A percentile compares a stretch with the other conserved stretches of the same genome.
Conservation (phyloP, 768 basidiomycete genomes). For the Lactifluus subvellereus region DNA sequence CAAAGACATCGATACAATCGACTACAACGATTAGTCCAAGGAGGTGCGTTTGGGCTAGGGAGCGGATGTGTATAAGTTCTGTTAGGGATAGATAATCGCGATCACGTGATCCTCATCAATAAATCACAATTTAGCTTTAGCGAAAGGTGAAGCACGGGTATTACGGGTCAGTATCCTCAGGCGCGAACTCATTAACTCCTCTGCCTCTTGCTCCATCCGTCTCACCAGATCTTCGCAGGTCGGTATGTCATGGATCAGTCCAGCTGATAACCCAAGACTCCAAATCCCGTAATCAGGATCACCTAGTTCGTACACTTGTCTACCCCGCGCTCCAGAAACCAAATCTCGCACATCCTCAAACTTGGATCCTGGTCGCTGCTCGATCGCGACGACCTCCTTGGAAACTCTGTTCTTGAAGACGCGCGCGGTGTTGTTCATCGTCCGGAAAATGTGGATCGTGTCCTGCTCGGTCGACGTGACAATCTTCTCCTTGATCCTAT, state of each 20-base stretch:
- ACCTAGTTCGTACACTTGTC: constrained; percentile 72
- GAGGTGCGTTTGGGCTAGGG: no score
- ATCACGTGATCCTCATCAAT: no score
- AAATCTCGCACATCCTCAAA: constrained; percentile 80
- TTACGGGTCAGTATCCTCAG: constrained; percentile 26
- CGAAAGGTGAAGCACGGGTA: no score
- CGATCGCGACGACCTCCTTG: constrained; percentile 77
- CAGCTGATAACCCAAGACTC: constrained; percentile 60
- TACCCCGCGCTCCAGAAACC: constrained; percentile 65
- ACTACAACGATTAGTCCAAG: no score
- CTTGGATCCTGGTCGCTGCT: constrained; percentile 74
- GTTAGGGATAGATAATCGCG: no score
- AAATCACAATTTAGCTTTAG: not conserved
- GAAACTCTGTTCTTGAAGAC: constrained; percentile 84
- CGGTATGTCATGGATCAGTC: constrained; percentile 78
- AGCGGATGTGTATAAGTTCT: no score
- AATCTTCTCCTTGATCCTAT: constrained; percentile 86
- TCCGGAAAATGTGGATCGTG: constrained; percentile 87
- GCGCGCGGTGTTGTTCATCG: constrained; percentile 75
- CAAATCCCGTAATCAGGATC: constrained; percentile 88
- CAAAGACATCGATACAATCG: no score
- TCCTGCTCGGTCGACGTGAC: constrained; percentile 77
- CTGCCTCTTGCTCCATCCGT: constrained; percentile 69
- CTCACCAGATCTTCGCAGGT: constrained; percentile 67
- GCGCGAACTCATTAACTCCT: constrained; percentile 49